phyloP scores from a whole-genome alignment of 202 grass and related monocot genomes.

The Panicum virgatum region DNA sequence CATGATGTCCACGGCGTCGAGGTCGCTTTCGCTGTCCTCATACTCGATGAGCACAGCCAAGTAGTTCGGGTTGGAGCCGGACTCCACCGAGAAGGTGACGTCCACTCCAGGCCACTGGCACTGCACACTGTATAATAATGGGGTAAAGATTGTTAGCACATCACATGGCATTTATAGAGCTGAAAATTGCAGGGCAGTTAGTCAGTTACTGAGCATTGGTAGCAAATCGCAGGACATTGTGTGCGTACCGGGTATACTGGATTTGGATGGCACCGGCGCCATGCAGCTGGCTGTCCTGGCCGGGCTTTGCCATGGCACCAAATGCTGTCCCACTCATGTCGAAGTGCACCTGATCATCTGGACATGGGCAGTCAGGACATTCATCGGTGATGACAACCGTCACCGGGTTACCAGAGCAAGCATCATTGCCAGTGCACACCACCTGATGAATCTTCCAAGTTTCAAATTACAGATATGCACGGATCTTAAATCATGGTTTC shows the following conservation, averaged over 20 bases:
- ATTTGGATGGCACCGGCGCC: slow-evolving; percentile 56
- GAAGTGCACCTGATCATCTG: slow-evolving; percentile 64
- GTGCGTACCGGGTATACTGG: slow-evolving; percentile 54
- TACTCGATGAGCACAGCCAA: slow-evolving; percentile 67
- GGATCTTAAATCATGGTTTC: background rate
- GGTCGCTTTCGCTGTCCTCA: slow-evolving; percentile 56
- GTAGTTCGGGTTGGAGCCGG: slow-evolving; percentile 70
- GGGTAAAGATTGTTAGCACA: background rate
- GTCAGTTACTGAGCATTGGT: background rate
- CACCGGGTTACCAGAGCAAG: slow-evolving; percentile 76
- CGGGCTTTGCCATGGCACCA: slow-evolving; percentile 59
- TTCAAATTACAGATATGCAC: background rate
- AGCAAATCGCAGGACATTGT: no score
- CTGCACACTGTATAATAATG: slow-evolving; percentile 38
- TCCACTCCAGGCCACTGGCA: slow-evolving; percentile 65
- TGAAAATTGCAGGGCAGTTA: background rate
- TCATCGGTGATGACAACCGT: slow-evolving; percentile 73
- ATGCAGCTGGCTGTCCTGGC: slow-evolving; percentile 60
- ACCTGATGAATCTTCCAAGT: slow-evolving; percentile 44
- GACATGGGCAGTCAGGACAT: slow-evolving; percentile 52
- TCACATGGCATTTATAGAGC: background rate
- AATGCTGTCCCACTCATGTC: slow-evolving; percentile 80
- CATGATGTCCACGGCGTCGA: slow-evolving; percentile 54
- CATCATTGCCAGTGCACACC: slow-evolving; percentile 57
- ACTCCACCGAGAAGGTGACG: slow-evolving; percentile 58